These are phyloP conservation scores for Diaporthe citrichinensis DNA, from an alignment of 2,329 filamentous ascomycete genomes.

Conservation along the genomic window DNA sequence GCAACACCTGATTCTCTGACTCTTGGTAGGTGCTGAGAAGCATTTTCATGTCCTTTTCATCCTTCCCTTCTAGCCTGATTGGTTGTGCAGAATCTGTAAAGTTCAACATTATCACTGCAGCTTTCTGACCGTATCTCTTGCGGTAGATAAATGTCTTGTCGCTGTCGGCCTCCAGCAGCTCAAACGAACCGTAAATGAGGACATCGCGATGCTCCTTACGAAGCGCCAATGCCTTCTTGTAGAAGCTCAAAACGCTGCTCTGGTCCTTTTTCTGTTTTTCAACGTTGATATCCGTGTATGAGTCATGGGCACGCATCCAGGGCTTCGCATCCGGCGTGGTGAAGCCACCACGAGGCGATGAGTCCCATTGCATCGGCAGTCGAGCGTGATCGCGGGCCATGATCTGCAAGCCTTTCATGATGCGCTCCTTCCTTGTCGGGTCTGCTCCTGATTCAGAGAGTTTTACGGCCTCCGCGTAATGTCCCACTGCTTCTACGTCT, in stretches of 20 bases:
- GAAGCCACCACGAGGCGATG: constrained; percentile 72
- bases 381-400: constrained; percentile 75
- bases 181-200: constrained; percentile 74
- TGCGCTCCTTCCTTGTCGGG: constrained; percentile 60
- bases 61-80: not conserved
- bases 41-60: not conserved
- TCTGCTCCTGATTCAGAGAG: constrained; percentile 46
- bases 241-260: constrained; percentile 70
- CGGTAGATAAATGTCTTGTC: constrained; percentile 71
- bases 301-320: constrained; percentile 78
- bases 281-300: constrained; percentile 70
- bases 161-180: constrained; percentile 63
- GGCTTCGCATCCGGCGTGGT: constrained; percentile 60
- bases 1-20: not conserved
- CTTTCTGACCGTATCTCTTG: constrained; percentile 47
- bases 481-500: constrained; percentile 67
- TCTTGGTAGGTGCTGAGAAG: not conserved
- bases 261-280: constrained; percentile 60
- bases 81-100: not conserved
- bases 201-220: constrained; percentile 70
- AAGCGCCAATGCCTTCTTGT: constrained; percentile 65
- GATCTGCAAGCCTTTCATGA: constrained; percentile 58
- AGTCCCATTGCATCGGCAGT: constrained; percentile 77
- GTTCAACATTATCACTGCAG: not conserved
- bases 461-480: constrained; percentile 61